A percentile compares a stretch with the other conserved stretches of the same genome.
Conservation (phyloP, 768 basidiomycete genomes). For the Rhizopogon roseolus region DNA sequence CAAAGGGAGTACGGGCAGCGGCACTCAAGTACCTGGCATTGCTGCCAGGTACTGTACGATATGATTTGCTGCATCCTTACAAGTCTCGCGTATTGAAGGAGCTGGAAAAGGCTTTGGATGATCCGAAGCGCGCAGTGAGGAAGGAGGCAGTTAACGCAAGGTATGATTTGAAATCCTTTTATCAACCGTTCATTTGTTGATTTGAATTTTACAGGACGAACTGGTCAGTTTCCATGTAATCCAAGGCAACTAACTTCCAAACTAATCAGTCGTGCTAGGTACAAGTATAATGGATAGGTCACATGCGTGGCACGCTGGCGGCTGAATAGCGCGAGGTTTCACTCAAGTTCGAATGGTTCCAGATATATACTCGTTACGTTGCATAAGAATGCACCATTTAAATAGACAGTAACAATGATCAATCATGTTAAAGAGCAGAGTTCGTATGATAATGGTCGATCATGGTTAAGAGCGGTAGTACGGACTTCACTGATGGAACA, state of each 20-base stretch:
- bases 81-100: constrained; percentile 71
- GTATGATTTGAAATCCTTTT: constrained; percentile 20
- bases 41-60: constrained; percentile 74
- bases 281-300: constrained; percentile 18
- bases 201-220: constrained; percentile 18
- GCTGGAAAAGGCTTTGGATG: constrained; percentile 76
- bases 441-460: too few relatives aligned
- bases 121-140: constrained; percentile 81
- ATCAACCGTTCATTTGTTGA: background rate
- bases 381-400: too few relatives aligned
- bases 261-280: constrained; percentile 15
- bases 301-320: too few relatives aligned
- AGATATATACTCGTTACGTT: too few relatives aligned
- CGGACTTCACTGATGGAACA: too few relatives aligned
- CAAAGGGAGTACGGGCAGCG: constrained; percentile 68
- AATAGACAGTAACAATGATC: too few relatives aligned
- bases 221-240: constrained; percentile 13
- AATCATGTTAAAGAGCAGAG: too few relatives aligned
- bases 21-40: constrained; percentile 72
- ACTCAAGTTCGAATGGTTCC: background rate
- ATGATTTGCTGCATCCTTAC: constrained; percentile 77
- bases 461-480: too few relatives aligned
- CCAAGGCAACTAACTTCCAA: background rate
- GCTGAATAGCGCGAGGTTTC: background rate
- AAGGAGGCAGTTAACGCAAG: constrained; percentile 86